phyloP scores from a whole-genome alignment of 2,329 filamentous ascomycete species.

The Falciphora oryzae region DNA sequence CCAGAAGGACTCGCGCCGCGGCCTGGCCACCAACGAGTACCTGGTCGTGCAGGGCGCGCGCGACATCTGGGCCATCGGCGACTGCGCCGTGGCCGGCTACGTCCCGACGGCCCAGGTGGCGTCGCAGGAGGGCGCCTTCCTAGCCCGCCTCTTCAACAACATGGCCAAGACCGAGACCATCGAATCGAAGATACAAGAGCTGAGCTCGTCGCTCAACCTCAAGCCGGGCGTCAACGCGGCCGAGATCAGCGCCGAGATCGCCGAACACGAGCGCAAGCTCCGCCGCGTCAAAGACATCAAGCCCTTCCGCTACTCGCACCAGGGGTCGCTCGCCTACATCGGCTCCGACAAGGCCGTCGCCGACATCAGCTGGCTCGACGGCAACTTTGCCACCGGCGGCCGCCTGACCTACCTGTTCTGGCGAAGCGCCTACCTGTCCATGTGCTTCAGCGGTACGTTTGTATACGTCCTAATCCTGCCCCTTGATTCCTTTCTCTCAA shows the following conservation, averaged over 20 bases:
- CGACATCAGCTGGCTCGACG: conserved; percentile 95
- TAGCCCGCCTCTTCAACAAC: conserved; percentile 95
- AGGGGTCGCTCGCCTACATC: conserved; percentile 95
- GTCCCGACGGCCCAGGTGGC: conserved; percentile 97
- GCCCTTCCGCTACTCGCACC: conserved; percentile 97
- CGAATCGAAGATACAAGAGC: conserved; percentile 66
- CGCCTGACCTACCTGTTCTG: conserved; percentile 97
- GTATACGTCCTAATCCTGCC: neutral
- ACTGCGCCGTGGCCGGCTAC: conserved; percentile 96
- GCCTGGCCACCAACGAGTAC: conserved; percentile 96
- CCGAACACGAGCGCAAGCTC: conserved; percentile 78
- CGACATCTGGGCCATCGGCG: conserved; percentile 96
- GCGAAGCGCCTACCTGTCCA: conserved; percentile 95
- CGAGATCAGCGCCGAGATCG: conserved; percentile 67
- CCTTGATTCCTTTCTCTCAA: neutral
- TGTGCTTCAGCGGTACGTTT: conserved; percentile 98
- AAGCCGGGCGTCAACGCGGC: conserved; percentile 61
- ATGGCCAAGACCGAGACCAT: conserved; percentile 92
- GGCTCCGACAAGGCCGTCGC: conserved; percentile 94
- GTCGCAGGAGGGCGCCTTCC: conserved; percentile 89
- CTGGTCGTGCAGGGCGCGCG: conserved; percentile 95
- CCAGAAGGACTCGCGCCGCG: conserved; percentile 90
- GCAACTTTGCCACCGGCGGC: conserved; percentile 90
- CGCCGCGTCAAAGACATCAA: conserved; percentile 89
- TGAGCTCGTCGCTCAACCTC: conserved; percentile 58